phyloP scores from a whole-genome alignment of 1,284 basidiomycete species.

The Ustilago xerochloae region DNA sequence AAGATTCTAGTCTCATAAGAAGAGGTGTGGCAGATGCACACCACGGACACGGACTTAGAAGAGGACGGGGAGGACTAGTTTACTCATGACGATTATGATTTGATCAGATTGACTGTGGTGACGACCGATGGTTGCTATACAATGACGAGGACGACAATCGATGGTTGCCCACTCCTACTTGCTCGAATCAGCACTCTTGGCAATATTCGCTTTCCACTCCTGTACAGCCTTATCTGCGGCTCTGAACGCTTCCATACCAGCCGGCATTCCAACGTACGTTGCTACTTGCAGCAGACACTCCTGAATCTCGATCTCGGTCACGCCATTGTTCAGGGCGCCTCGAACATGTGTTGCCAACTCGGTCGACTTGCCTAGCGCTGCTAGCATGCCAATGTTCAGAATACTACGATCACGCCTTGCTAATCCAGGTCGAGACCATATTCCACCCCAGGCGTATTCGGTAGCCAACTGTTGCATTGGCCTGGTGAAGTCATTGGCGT shows the following conservation, averaged over 20 bases:
- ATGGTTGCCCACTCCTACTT: conserved; percentile 1
- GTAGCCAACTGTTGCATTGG: conserved; percentile 40
- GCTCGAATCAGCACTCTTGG: neutral
- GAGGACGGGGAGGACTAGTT: too few relatives aligned
- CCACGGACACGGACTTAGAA: too few relatives aligned
- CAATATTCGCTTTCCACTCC: conserved; percentile 37
- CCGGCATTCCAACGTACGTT: conserved; percentile 46
- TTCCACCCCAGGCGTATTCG: conserved; percentile 38
- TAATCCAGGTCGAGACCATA: conserved; percentile 38
- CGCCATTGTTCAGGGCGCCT: conserved; percentile 49
- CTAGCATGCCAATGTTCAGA: conserved; percentile 45
- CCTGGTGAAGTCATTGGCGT: conserved; percentile 23
- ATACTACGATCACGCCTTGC: conserved; percentile 39
- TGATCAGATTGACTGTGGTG: too few relatives aligned
- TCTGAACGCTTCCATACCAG: conserved; percentile 40
- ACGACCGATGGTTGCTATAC: too few relatives aligned
- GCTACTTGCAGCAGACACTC: conserved; percentile 46
- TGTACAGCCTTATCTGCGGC: conserved; percentile 43
- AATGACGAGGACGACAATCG: neutral
- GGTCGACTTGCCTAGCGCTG: conserved; percentile 32
- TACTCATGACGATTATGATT: too few relatives aligned
- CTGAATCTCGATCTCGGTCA: conserved; percentile 34
- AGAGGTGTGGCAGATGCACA: too few relatives aligned
- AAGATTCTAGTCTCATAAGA: too few relatives aligned
- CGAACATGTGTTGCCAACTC: conserved; percentile 39